Percentiles rank a stretch among this genome's conserved stretches.
phyloP scores from a whole-genome alignment of 202 grass and related monocot species.

The Bolboschoenoplectus hybrid region DNA sequence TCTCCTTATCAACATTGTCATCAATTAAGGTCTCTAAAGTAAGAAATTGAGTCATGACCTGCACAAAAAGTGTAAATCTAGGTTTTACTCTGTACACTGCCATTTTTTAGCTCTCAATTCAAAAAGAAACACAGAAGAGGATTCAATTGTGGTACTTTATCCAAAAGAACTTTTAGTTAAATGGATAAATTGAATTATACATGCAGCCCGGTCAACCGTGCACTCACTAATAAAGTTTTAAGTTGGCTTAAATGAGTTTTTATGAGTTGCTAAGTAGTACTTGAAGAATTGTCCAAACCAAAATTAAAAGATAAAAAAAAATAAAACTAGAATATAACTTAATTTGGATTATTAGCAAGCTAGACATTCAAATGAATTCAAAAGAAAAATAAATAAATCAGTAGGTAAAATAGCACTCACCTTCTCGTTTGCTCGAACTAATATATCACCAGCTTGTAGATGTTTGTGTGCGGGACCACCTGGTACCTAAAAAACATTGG shows the following conservation, averaged over 20 bases:
- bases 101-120: slow-evolving; percentile 5
- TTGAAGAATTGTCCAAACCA: slow-evolving; percentile 8
- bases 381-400: slow-evolving; percentile 7
- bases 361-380: not conserved
- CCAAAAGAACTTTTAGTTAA: not conserved
- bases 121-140: not conserved
- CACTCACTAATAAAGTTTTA: slow-evolving; percentile 19
- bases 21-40: slow-evolving; percentile 92
- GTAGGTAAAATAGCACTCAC: slow-evolving; percentile 42
- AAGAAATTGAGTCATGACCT: slow-evolving; percentile 99
- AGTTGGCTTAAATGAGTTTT: not conserved
- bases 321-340: slow-evolving; percentile 29
- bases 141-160: slow-evolving; percentile 5
- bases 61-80: slow-evolving; percentile 39
- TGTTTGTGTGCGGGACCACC: slow-evolving; percentile 88
- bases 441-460: slow-evolving; percentile 95
- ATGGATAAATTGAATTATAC: slow-evolving; percentile 15
- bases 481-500: slow-evolving; percentile 67
- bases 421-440: slow-evolving; percentile 80
- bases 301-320: not conserved
- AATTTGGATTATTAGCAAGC: not conserved
- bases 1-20: slow-evolving; percentile 65
- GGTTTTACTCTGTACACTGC: slow-evolving; percentile 7
- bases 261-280: not conserved
- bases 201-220: not conserved